A percentile compares a stretch with the other conserved stretches of the same genome.
Conservation (phyloP, 768 basidiomycete genomes). For the Exidia glandulosa region DNA sequence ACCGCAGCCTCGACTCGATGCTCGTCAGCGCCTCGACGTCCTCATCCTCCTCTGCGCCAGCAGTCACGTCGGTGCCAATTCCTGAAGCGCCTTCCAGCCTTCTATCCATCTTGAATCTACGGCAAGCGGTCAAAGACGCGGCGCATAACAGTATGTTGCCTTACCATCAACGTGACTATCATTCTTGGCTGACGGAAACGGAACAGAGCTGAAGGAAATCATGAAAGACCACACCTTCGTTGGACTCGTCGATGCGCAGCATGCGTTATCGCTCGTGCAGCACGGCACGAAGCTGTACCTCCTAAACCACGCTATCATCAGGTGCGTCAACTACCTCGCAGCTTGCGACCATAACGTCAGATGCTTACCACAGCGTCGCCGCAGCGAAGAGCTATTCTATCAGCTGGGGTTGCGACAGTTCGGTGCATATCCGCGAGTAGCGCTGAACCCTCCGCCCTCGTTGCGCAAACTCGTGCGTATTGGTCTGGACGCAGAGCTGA, state of each 20-base stretch:
- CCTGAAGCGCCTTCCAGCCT: slow-evolving; percentile 67
- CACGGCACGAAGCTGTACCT: slow-evolving; percentile 82
- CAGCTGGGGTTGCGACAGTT: slow-evolving; percentile 90
- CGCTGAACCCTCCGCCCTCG: slow-evolving; percentile 72
- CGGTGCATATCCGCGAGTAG: slow-evolving; percentile 63
- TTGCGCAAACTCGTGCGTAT: slow-evolving; percentile 61
- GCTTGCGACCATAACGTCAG: no score
- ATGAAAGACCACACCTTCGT: slow-evolving; percentile 84
- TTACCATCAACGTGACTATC: neutral
- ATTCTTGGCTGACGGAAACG: neutral
- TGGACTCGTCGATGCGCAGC: slow-evolving; percentile 70
- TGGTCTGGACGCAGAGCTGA: slow-evolving; percentile 56
- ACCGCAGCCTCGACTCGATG: slow-evolving; percentile 93
- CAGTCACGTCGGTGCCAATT: slow-evolving; percentile 24
- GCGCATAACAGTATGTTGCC: slow-evolving; percentile 58
- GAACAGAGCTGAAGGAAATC: slow-evolving; percentile 71
- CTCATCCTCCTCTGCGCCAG: neutral
- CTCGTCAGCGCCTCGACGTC: slow-evolving; percentile 31
- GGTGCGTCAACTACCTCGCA: slow-evolving; percentile 48
- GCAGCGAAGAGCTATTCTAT: slow-evolving; percentile 88
- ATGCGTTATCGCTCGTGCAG: slow-evolving; percentile 74
- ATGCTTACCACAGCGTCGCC: no score
- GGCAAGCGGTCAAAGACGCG: slow-evolving; percentile 44
- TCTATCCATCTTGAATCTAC: slow-evolving; percentile 59
- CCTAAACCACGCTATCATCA: slow-evolving; percentile 72